Evolutionary conservation across 1,284 basidiomycete genomes (phyloP), one percentile per base, ranked within the genome.

Genomic region (Pholiota adiposa): DNA sequence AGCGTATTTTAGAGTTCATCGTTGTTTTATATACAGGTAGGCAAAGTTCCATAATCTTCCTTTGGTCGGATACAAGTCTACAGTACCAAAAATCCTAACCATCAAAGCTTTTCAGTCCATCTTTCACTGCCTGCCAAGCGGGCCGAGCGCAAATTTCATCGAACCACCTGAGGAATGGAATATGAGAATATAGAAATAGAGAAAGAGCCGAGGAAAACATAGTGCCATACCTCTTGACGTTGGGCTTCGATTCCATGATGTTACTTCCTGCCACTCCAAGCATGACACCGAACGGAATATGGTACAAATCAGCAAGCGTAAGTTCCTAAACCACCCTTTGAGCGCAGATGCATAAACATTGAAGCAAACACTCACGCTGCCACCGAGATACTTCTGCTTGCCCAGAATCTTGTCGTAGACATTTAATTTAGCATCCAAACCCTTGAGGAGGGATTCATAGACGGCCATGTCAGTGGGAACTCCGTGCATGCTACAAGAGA

Each of bases 331-430:
- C 6, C 21, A 5, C 3, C 29, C 11, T 21, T 16, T 44, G 8
- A 51, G 36, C n/a, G 3, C 31, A 25, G 27, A 11, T 34, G 19
- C 23, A 8, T 29, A 8, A 25, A 19, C 40, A 48, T 0, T 6
- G 33, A 14, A 19, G 21, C n/a, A 9, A 14, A 43, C 0, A 66
- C 78, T 56, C 54, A 82, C 79, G 64, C 85, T 72, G 11, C 84
- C 84, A 38, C 77, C 82, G 18, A 85, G 62, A 64, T 81, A 86
- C 64, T 79, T 79, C 48, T 81, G 77, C 67, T 82, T 84, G 60
- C 73, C 67, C 25, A 87, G 72, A 58, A 87, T 80, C 18, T 61
- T 63, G 56, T 87, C 84, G 63, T 86, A 86, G 5, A 70, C 83
- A 14, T 80, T 72, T 5, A 87, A 72, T 56, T 75, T 80, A 18